Percentiles rank a stretch among this genome's conserved stretches.
Conservation (phyloP, 2,329 filamentous ascomycete species). For the Ceratocystis lukuohia region DNA sequence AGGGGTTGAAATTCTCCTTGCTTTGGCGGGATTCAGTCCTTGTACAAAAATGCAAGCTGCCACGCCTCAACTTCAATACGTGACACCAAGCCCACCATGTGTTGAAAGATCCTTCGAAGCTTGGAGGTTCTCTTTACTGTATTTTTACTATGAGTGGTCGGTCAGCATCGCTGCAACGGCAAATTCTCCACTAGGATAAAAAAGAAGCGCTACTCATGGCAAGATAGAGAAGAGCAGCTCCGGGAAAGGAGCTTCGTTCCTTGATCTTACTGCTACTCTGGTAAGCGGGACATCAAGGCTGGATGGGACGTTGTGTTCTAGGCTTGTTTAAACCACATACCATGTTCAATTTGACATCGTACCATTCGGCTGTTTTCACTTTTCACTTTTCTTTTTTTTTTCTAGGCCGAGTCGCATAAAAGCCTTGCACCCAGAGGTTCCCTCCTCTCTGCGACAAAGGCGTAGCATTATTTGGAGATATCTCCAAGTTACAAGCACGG, state of each 20-base stretch:
- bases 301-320: not conserved
- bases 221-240: constrained; percentile 2
- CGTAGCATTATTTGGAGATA: not conserved
- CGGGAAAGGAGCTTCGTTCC: constrained; percentile 8
- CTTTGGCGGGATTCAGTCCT: not conserved
- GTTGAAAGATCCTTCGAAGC: not conserved
- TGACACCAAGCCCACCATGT: not conserved
- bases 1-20: not conserved
- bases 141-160: not conserved
- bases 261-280: not conserved
- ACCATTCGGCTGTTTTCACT: not conserved
- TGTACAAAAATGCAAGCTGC: not conserved
- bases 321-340: not conserved
- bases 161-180: constrained; percentile 9
- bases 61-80: not conserved
- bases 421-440: not conserved
- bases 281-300: not conserved
- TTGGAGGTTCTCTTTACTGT: not conserved
- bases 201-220: not conserved
- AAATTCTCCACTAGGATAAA: not conserved
- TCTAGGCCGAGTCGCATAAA: not conserved
- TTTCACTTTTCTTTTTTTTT: not conserved
- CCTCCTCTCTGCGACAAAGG: not conserved
- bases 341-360: not conserved
- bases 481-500: constrained; percentile 5